These are phyloP conservation scores for Calycina marina DNA, from an alignment of 2,329 filamentous ascomycete species.

Conservation along the genomic window DNA sequence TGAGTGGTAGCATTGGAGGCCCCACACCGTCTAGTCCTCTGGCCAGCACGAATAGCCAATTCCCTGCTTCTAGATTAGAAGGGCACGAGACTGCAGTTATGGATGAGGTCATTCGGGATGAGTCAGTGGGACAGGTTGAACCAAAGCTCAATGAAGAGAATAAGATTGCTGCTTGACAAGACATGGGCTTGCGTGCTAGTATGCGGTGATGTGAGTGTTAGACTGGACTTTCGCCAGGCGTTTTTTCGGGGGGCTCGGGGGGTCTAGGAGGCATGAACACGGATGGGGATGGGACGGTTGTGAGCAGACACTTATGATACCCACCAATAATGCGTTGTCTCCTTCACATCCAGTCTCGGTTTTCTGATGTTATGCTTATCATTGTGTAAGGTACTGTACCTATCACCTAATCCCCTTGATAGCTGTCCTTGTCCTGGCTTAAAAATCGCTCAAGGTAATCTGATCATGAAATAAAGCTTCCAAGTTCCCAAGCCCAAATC, in stretches of 20 bases:
- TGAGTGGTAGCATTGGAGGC: slow-evolving; percentile 58
- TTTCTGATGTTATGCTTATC: no score
- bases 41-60: slow-evolving; percentile 27
- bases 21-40: slow-evolving; percentile 40
- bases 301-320: slow-evolving; percentile 14
- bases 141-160: background rate
- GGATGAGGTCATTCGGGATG: slow-evolving; percentile 4
- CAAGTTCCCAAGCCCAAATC: no score
- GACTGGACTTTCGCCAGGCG: background rate
- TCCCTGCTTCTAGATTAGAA: slow-evolving; percentile 19
- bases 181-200: no score
- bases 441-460: no score
- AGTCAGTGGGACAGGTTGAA: background rate
- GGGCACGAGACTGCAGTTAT: slow-evolving; percentile 11
- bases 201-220: background rate
- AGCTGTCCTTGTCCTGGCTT: no score
- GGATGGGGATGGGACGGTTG: slow-evolving; percentile 7
- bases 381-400: no score
- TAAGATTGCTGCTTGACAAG: no score
- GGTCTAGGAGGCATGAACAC: slow-evolving; percentile 4
- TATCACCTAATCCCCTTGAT: no score
- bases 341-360: no score
- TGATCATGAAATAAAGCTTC: no score
- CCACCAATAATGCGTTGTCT: slow-evolving; percentile 13
- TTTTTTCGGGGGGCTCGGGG: background rate